These are phyloP conservation scores for Claviceps fusiformis DNA, from an alignment of 2,329 filamentous ascomycete genomes.

Conservation along the genomic window DNA sequence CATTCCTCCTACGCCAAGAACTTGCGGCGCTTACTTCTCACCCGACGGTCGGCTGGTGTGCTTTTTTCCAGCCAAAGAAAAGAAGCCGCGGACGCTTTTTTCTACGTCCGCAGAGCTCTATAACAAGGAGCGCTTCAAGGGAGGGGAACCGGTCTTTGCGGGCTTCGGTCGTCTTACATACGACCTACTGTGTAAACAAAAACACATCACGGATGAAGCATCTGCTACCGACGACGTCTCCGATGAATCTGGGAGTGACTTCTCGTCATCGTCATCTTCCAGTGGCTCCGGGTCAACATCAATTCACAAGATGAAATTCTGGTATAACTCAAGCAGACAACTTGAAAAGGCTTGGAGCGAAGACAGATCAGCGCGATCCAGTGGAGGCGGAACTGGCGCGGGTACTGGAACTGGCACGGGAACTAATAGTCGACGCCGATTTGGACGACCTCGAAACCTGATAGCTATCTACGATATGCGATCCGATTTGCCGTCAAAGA, in stretches of 20 bases:
- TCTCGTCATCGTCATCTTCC: constrained; percentile 36
- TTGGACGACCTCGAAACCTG: constrained; percentile 47
- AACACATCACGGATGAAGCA: constrained; percentile 32
- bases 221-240: constrained; percentile 38
- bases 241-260: constrained; percentile 35
- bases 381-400: constrained; percentile 41
- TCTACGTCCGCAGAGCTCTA: constrained; percentile 31
- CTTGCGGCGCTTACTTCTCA: constrained; percentile 48
- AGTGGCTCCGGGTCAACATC: constrained; percentile 52
- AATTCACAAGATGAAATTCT: constrained; percentile 42
- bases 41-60: constrained; percentile 50
- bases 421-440: constrained; percentile 31
- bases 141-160: constrained; percentile 39
- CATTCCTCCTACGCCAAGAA: constrained; percentile 41
- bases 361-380: constrained; percentile 44
- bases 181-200: constrained; percentile 34
- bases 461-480: constrained; percentile 61
- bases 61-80: constrained; percentile 57
- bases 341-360: constrained; percentile 43
- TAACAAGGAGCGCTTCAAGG: constrained; percentile 35
- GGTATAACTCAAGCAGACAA: constrained; percentile 39
- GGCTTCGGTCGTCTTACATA: constrained; percentile 42
- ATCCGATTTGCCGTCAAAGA: constrained; percentile 63
- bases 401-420: constrained; percentile 37
- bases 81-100: constrained; percentile 38